phyloP scores from a whole-genome alignment of 148 eudicot species.

The Dysphania ambrosioides region DNA sequence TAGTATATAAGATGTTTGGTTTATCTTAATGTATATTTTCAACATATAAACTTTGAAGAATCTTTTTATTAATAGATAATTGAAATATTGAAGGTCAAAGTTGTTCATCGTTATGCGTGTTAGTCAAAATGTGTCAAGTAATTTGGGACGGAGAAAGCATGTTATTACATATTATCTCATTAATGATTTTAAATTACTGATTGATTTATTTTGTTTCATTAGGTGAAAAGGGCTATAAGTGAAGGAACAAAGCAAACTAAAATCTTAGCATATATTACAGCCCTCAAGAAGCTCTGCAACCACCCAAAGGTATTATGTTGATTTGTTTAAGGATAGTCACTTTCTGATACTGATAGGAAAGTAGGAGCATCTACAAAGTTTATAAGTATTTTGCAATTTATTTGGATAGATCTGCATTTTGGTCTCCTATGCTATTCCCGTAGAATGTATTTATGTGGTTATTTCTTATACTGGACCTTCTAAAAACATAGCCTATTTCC shows the following conservation, averaged over 20 bases:
- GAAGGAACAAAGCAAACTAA: conserved; percentile 78
- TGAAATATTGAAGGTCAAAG: too few relatives aligned
- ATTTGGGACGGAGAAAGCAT: too few relatives aligned
- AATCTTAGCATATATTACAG: conserved; percentile 92
- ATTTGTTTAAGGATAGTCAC: not conserved
- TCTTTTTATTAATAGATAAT: too few relatives aligned
- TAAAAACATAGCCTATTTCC: not conserved
- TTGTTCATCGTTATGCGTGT: too few relatives aligned
- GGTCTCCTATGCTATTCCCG: not conserved
- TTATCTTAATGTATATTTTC: too few relatives aligned
- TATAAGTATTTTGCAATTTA: not conserved
- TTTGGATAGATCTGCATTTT: not conserved
- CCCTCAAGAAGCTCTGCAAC: conserved; percentile 97
- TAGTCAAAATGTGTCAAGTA: too few relatives aligned
- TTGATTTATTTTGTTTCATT: conserved; percentile 16
- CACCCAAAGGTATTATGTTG: conserved; percentile 81
- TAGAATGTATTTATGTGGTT: not conserved
- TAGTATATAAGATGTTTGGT: too few relatives aligned
- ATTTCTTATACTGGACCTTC: not conserved
- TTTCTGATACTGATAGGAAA: not conserved
- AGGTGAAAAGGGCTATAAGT: conserved; percentile 76
- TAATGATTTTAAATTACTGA: not conserved
- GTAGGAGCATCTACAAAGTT: not conserved
- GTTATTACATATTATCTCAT: not conserved
- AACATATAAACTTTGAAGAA: too few relatives aligned